Conservation (phyloP, 331 rosid species). For the Malus hybrid region DNA sequence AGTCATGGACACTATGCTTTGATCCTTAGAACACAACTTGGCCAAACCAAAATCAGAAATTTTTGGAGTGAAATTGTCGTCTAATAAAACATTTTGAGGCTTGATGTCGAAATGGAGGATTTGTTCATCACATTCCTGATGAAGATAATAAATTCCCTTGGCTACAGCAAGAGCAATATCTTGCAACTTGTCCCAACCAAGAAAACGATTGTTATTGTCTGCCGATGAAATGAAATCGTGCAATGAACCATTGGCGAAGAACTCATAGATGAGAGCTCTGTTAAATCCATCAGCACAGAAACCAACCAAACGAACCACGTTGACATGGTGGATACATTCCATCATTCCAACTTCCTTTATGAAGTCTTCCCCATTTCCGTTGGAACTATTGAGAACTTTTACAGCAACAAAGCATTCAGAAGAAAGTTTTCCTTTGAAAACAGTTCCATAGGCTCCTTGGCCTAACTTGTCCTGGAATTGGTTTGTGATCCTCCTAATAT, state of each 20-base stretch:
- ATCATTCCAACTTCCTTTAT: background rate
- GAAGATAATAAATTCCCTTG: constrained; percentile 5
- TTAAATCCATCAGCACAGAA: constrained; percentile 3
- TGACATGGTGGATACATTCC: constrained; percentile 10
- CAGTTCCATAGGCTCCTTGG: constrained; percentile 5
- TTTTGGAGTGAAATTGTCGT: background rate
- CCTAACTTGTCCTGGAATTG: background rate
- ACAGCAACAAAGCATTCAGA: constrained; percentile 5
- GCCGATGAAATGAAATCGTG: constrained; percentile 2
- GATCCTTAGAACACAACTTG: constrained; percentile 14
- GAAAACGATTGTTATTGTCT: background rate
- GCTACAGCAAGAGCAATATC: constrained; percentile 3
- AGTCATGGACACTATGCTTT: constrained; percentile 12
- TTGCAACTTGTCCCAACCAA: constrained; percentile 5
- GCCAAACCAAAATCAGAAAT: constrained; percentile 12
- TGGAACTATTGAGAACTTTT: background rate
- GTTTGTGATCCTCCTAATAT: background rate
- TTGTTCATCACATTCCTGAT: background rate
- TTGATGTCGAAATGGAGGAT: constrained; percentile 6
- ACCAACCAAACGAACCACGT: constrained; percentile 1
- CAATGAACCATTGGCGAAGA: background rate
- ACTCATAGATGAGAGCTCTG: constrained; percentile 10
- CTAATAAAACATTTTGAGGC: background rate
- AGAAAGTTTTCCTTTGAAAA: constrained; percentile 1
- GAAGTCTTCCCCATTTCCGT: constrained; percentile 5